A percentile compares a stretch with the other conserved stretches of the same genome.
phyloP scores from a whole-genome alignment of 148 eudicot genomes.

The Rhododendron ferrugineum region DNA sequence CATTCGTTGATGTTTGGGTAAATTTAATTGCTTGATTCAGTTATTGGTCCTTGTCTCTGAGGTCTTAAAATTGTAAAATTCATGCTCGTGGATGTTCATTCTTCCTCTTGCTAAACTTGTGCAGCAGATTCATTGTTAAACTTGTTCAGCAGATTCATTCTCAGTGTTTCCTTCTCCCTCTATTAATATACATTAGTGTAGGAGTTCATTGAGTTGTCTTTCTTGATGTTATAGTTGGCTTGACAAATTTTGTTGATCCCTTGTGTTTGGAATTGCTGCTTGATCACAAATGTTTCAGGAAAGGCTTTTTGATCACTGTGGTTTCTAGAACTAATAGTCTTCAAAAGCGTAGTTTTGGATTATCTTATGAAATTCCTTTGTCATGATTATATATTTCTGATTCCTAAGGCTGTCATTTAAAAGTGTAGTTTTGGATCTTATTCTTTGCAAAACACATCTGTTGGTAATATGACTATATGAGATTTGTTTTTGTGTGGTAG shows the following conservation, averaged over 20 bases:
- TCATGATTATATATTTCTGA: not conserved
- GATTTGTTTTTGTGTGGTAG: not conserved
- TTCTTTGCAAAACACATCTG: not conserved
- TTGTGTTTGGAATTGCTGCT: not conserved
- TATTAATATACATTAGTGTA: not conserved
- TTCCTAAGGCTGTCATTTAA: not conserved
- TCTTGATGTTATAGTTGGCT: not conserved
- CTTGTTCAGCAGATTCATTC: not conserved
- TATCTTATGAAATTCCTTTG: not conserved
- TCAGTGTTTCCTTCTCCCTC: not conserved
- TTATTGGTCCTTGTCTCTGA: not conserved
- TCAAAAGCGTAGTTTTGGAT: not conserved
- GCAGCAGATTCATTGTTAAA: not conserved
- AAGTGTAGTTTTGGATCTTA: conserved; percentile 1
- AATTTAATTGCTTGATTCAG: not conserved
- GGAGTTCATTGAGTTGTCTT: not conserved
- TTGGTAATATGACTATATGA: not conserved
- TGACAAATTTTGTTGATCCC: not conserved
- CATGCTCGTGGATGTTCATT: not conserved
- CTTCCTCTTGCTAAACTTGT: not conserved
- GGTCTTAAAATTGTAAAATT: not conserved
- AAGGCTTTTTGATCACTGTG: not conserved
- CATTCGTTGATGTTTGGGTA: not conserved
- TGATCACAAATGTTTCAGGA: not conserved
- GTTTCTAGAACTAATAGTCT: not conserved